Base-by-base conservation (phyloP, 306 rosid species). In the Cicer chorassanicum region DNA sequence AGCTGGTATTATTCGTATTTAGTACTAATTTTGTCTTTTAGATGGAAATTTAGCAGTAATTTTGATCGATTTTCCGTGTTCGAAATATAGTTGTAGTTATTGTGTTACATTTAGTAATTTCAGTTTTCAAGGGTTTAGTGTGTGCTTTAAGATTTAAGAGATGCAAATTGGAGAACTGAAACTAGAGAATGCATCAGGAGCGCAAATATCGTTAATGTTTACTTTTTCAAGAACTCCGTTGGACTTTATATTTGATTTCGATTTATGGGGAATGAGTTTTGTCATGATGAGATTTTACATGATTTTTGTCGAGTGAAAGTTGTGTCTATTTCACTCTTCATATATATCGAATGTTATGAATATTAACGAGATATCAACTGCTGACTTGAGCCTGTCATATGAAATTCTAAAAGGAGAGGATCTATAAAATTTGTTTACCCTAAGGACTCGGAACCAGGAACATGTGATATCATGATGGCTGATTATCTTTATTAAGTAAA, bases 71-170 rank as follows among this genome's bases (percentile, higher is more conserved):
- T 51, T 61, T 51, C 4, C 4, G 18, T 70, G 34, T 14, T 21
- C 11, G 46, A 8, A 50, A 42, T 63, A 3, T 60, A 62, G 44
- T 38, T 77, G 36, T 41, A 8, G 53, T 40, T 50, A 29, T 34
- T 51, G 18, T 2, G 7, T 43, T 65, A 16, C 18, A 9, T 50
- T 18, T 60, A 29, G 21, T 46, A 21, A 55, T 65, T 66, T 78
- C n/a, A 6, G 3, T 45, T 76, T 55, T 54, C 29, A 21, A 39
- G 70, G 8, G 21, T 29, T 29, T 36, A 13, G 64, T 19, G 39
- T 41, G 13, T 72, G 74, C 9, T 75, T 75, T 51, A n/a, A n/a
- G 16, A 14, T 45, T 41, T 82, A 6, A 4, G 61, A 41, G 56
- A 73, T 60, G 65, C 14, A 40, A 72, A 15, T 41, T 34, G 80